Evolutionary conservation across 2,329 filamentous ascomycete genomes (phyloP).

Genomic region (Fusarium luffae): DNA sequence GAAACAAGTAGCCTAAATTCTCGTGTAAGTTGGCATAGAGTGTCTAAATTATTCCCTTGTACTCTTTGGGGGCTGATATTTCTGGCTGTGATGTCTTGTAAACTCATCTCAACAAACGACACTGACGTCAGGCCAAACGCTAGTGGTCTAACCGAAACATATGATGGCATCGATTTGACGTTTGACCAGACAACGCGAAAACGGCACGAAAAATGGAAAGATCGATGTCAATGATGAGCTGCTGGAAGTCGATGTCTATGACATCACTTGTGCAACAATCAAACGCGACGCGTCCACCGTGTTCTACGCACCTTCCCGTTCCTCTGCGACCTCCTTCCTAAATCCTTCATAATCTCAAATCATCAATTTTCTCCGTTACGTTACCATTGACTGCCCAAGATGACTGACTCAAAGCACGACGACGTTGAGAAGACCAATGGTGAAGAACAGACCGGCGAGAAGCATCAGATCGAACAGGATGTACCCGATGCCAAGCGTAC

Average conservation of each 20-base stretch:
- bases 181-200: constrained; percentile 24
- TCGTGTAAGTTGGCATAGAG: no score
- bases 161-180: constrained; percentile 10
- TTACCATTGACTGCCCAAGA: constrained; percentile 4
- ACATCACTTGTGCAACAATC: constrained; percentile 40
- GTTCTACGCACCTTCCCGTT: neutral
- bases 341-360: neutral
- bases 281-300: constrained; percentile 29
- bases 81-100: neutral
- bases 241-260: constrained; percentile 32
- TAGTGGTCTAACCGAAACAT: neutral
- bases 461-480: constrained; percentile 46
- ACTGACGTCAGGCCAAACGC: neutral
- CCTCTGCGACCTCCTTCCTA: neutral
- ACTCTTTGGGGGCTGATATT: neutral
- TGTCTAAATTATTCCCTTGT: neutral
- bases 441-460: constrained; percentile 40
- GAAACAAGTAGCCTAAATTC: no score
- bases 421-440: constrained; percentile 12
- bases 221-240: neutral
- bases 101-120: neutral
- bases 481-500: constrained; percentile 44
- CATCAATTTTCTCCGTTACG: neutral
- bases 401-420: constrained; percentile 23
- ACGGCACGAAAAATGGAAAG: constrained; percentile 7